These are phyloP conservation scores for Anthoceros angustus DNA, from an alignment of 225 moss, liverwort and hornwort species.

Conservation along the genomic window DNA sequence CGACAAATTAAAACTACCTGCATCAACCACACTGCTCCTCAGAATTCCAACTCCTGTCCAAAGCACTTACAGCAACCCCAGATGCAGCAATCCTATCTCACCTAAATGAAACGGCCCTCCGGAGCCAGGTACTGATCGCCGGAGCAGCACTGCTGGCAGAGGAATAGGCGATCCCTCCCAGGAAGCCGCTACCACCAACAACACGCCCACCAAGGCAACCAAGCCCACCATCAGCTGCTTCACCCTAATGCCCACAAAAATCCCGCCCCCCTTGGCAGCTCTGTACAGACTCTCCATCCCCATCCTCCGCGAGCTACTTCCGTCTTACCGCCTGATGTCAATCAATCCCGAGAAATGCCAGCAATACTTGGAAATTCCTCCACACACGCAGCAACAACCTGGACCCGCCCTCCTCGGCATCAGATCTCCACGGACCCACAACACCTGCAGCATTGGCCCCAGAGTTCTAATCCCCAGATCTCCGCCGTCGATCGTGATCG, in stretches of 20 bases:
- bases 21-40: background rate
- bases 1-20: background rate
- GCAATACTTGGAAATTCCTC: too few species aligned
- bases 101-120: background rate
- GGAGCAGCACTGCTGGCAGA: background rate
- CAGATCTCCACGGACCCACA: too few species aligned
- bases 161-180: background rate
- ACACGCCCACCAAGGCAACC: background rate
- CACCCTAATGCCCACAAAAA: background rate
- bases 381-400: too few species aligned
- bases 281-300: conserved; percentile 1
- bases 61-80: background rate
- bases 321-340: background rate
- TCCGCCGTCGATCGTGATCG: too few species aligned
- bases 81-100: background rate
- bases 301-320: background rate
- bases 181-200: background rate
- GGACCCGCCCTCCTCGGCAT: too few species aligned
- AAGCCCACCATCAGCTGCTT: background rate
- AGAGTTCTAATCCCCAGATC: too few species aligned
- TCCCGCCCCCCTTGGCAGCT: background rate
- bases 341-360: background rate
- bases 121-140: background rate
- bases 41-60: background rate
- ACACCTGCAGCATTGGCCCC: too few species aligned